Conservation (phyloP, 805 yeast genomes). For the Ogataea paradorogensis region DNA sequence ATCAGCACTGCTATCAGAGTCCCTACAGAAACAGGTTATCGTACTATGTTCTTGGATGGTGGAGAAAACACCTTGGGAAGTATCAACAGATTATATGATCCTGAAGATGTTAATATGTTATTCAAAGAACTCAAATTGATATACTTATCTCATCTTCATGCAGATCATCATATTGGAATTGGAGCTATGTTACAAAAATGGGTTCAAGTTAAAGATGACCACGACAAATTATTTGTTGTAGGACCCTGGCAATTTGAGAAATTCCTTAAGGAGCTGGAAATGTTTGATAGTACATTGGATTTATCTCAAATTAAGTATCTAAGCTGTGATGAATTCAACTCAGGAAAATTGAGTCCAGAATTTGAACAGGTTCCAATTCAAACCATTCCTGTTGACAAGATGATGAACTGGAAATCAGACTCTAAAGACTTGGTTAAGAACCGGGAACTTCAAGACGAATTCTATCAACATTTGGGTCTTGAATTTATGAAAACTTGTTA, state of each 20-base stretch:
- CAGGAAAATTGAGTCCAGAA: conserved; percentile 10
- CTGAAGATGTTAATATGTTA: conserved; percentile 37
- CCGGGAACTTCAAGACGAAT: conserved; percentile 8
- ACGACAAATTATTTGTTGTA: conserved; percentile 50
- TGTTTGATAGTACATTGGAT: conserved; percentile 21
- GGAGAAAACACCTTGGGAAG: conserved; percentile 91
- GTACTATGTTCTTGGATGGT: conserved; percentile 74
- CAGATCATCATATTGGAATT: conserved; percentile 93
- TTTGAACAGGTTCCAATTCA: conserved; percentile 29
- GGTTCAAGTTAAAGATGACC: conserved; percentile 37
- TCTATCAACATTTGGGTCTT: conserved; percentile 45
- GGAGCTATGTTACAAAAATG: conserved; percentile 68
- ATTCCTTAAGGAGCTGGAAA: conserved; percentile 66
- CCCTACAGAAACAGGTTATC: conserved; percentile 42
- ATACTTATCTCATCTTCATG: conserved; percentile 87
- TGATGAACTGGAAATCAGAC: conserved; percentile 6
- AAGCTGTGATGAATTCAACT: conserved; percentile 34
- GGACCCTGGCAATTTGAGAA: conserved; percentile 72
- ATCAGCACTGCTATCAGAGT: conserved; percentile 73
- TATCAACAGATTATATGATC: conserved; percentile 58
- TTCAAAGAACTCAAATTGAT: conserved; percentile 63
- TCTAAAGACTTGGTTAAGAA: conserved; percentile 4
- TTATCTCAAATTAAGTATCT: conserved; percentile 18
- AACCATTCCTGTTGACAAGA: conserved; percentile 21
- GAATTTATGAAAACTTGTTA: conserved; percentile 53